Base-by-base conservation (phyloP, 352 stramenopile genomes). In the Globisporangium mamillatum region DNA sequence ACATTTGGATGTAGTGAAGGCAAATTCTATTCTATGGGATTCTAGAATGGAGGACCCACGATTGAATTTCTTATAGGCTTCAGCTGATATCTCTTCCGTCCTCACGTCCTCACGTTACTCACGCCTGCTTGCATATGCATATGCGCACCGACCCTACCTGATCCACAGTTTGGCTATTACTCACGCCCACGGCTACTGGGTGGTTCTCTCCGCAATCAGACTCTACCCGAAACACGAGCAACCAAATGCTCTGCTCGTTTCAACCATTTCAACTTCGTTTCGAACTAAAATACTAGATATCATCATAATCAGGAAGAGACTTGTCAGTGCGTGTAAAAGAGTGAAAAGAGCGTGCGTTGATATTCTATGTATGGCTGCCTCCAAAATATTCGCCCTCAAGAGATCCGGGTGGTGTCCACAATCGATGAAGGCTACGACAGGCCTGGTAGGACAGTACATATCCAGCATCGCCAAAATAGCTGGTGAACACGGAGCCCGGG, bases 41-140 rank as follows among this genome's bases (percentile, higher is more conserved):
- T 52, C 44, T 22, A 52, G 44, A 52, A 52, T 52, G 44, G 18
- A 22, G 24, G 6, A n/a, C 18, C 18, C 44, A 6, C 14, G 36
- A 9, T 6, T 54, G 36, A 18, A 29, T 44, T 52, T 52, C 18
- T 22, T 52, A 22, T 52, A 52, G 18, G 44, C 44, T 52, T 8
- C 44, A 12, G 18, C 44, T 34, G 60, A 41, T 66, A 55, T 54
- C 60, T 44, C n/a, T 29, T 27, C 22, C 22, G 38, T 22, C 4
- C 38, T 27, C 27, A 48, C 29, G 56, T 69, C 4, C 38, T 27
- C 27, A 48, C 29, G 56, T 69, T 69, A 69, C 64, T 69, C 56
- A 69, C 64, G 24, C 14, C 32, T 36, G 64, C 64, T 69, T 64
- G 56, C 64, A 64, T 64, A 56, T 53, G 20, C 32, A 32, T 32